Conservation (phyloP, 2,329 filamentous ascomycete species). For the Pyrenochaeta sp. region DNA sequence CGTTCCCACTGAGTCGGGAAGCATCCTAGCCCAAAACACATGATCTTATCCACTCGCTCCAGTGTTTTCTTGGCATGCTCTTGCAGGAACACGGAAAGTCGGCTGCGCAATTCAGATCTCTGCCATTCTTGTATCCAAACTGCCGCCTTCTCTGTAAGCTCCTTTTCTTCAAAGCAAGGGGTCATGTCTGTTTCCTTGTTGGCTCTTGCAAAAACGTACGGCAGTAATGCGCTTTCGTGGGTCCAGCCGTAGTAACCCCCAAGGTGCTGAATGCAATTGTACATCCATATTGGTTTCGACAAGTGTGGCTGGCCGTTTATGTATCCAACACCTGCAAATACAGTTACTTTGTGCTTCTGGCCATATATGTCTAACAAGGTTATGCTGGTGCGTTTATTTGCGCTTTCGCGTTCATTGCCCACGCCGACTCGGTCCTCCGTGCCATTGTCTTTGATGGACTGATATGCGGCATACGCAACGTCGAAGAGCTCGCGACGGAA, state of each 20-base stretch:
- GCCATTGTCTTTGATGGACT: background rate
- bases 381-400: background rate
- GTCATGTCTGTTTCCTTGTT: background rate
- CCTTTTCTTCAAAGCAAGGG: background rate
- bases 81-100: background rate
- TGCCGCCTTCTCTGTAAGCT: background rate
- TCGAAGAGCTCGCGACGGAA: slow-evolving; percentile 14
- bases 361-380: slow-evolving; percentile 3
- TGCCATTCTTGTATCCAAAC: background rate
- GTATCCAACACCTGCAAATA: background rate
- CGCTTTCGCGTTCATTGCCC: background rate
- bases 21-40: slow-evolving; percentile 4
- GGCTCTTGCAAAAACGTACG: background rate
- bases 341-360: background rate
- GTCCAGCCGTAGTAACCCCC: background rate
- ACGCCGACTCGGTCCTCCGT: background rate
- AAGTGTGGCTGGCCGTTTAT: background rate
- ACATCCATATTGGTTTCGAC: background rate
- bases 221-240: background rate
- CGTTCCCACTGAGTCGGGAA: background rate
- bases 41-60: slow-evolving; percentile 3
- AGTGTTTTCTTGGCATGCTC: background rate
- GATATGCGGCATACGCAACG: slow-evolving; percentile 2
- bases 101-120: background rate
- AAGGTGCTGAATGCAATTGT: slow-evolving; percentile 1